Evolutionary conservation across 2,329 filamentous ascomycete genomes (phyloP), one percentile per base, ranked within the genome.

Genomic region (Fusarium coicis): DNA sequence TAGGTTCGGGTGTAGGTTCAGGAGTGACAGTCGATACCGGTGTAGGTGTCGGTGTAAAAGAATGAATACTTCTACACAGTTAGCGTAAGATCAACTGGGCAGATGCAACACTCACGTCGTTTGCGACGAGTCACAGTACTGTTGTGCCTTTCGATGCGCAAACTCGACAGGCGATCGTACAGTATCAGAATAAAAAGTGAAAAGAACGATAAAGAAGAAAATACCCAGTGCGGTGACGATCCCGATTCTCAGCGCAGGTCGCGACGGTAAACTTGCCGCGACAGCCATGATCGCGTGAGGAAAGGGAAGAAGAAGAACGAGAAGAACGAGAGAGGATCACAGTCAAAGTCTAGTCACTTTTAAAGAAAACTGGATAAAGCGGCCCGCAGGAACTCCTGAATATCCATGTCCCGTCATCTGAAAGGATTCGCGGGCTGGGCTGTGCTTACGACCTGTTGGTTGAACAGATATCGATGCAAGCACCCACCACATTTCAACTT

Each of bases 161-260:
- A 67, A 73, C 12, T 56, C 61, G 36, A 73, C 34, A 18, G 70
- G 66, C 5, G 66, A 68, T 26, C 40, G 58, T 19, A 59, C n/a
- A 42, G 56, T 54, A 36, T 63, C 70, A 28, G 57, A 44, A 34
- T 42, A 67, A 46, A 70, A 73, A 7, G 61, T 67, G 6, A 50
- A 71, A 67, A 73, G 56, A 70, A 73, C 23, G 66, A 73, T 42
- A 21, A 71, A 57, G 14, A 73, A 63, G 52, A 72, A 59, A 58
- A 73, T 34, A 1, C 34, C 19, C 10, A 39, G 37, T 28, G 70
- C 61, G 3, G 46, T 28, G 10, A 73, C 36, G n/a, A 63, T 26
- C 16, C 47, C 57, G 32, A 71, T 39, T 50, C 70, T 43, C 30
- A 73, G 23, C 39, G 70, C 66, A 47, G 61, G 66, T 11, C 71